phyloP scores from a whole-genome alignment of 2,329 filamentous ascomycete species.

The Beauveria scarabaeidicola region DNA sequence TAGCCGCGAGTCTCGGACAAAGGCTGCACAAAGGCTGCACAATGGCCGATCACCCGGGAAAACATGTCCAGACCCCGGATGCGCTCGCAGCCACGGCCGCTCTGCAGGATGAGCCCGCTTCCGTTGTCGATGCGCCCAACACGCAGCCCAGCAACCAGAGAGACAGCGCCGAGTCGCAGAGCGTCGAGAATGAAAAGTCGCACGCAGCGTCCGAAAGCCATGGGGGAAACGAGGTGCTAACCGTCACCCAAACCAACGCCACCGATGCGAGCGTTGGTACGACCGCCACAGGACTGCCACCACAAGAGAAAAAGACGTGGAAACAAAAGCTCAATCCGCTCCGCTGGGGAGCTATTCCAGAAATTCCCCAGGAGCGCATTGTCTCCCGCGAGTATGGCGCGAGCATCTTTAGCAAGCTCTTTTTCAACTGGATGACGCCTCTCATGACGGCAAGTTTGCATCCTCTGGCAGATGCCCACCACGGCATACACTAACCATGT shows the following conservation, averaged over 20 bases:
- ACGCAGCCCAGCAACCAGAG: background rate
- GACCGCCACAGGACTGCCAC: conserved; percentile 25
- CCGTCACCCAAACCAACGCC: conserved; percentile 39
- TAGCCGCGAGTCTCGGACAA: background rate
- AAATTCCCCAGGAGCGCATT: conserved; percentile 43
- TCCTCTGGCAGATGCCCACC: conserved; percentile 1
- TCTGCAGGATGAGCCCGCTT: background rate
- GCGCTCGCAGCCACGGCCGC: conserved; percentile 1
- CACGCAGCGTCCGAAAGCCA: conserved; percentile 13
- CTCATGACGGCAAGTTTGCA: conserved; percentile 61
- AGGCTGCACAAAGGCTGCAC: background rate
- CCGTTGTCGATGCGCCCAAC: background rate
- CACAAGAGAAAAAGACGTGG: conserved; percentile 47
- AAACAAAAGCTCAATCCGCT: conserved; percentile 54
- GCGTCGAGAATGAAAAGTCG: conserved; percentile 1
- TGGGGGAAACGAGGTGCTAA: conserved; percentile 15
- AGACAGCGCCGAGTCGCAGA: conserved; percentile 1
- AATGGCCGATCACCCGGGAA: conserved; percentile 3
- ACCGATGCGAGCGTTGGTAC: conserved; percentile 44
- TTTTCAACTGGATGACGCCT: conserved; percentile 85
- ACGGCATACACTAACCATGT: background rate
- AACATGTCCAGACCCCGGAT: background rate
- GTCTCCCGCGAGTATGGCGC: conserved; percentile 65
- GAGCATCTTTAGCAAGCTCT: conserved; percentile 62
- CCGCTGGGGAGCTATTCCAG: conserved; percentile 48